Evolutionary conservation across 2,329 filamentous ascomycete species (phyloP).

Genomic region (Sordariomycetes sp.): DNA sequence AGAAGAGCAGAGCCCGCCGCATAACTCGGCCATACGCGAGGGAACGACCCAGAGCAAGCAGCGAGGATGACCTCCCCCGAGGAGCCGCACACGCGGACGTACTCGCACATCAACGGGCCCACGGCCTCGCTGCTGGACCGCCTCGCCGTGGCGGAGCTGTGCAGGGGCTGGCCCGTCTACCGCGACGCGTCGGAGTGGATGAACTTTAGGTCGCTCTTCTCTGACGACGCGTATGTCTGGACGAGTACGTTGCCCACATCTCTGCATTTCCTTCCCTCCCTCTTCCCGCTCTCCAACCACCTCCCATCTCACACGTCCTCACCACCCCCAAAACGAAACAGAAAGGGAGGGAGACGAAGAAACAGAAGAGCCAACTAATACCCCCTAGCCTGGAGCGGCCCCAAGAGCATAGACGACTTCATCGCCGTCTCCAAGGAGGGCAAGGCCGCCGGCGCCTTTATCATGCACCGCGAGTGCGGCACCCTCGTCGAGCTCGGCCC

Average conservation of each 20-base stretch:
- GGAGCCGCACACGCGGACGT: constrained; percentile 12
- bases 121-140: constrained; percentile 28
- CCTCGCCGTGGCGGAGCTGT: constrained; percentile 35
- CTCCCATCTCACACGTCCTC: neutral
- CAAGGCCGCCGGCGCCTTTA: constrained; percentile 39
- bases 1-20: no score
- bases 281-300: neutral
- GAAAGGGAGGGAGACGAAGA: no score
- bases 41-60: neutral
- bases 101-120: constrained; percentile 34
- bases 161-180: constrained; percentile 43
- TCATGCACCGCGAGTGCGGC: constrained; percentile 45
- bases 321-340: no score
- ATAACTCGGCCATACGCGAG: no score
- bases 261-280: neutral
- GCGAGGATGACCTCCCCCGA: constrained; percentile 7
- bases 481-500: constrained; percentile 32
- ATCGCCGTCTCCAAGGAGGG: constrained; percentile 32
- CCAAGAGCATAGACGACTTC: constrained; percentile 14
- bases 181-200: constrained; percentile 41
- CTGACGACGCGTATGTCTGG: constrained; percentile 34
- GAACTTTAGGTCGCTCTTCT: constrained; percentile 38
- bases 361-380: neutral
- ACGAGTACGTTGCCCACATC: constrained; percentile 27
- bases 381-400: constrained; percentile 30